phyloP scores from a whole-genome alignment of 495 filamentous ascomycete species.

The Hyaloscypha hepaticicola region DNA sequence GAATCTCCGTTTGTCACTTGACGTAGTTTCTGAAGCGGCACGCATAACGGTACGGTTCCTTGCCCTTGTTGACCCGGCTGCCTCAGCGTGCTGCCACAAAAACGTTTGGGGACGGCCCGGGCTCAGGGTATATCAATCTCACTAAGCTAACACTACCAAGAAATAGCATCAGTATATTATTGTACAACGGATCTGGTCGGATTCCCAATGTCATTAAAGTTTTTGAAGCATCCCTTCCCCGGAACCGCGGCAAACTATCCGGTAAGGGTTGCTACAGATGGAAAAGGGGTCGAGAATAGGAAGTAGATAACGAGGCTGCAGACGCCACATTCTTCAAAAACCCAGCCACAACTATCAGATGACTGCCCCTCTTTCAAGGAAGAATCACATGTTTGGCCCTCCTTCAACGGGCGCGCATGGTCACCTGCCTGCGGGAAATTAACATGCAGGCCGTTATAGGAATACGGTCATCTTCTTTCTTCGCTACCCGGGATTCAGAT shows the following conservation, averaged over 20 bases:
- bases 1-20: not conserved
- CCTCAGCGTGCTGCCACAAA: not conserved
- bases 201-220: not conserved
- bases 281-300: conserved; percentile 9
- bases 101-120: not conserved
- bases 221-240: not conserved
- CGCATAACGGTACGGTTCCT: not conserved
- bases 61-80: not conserved
- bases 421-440: conserved; percentile 4
- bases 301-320: conserved; percentile 11
- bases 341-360: not conserved
- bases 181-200: not conserved
- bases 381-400: not conserved
- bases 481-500: conserved; percentile 13
- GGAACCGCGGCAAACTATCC: not conserved
- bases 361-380: not conserved
- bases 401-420: not conserved
- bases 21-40: not conserved
- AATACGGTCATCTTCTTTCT: not conserved
- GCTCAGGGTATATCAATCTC: not conserved
- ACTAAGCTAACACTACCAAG: not conserved
- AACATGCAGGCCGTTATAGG: conserved; percentile 9
- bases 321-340: not conserved
- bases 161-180: not conserved
- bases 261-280: not conserved